Base-by-base conservation (phyloP, 106 monocot species). In the Cymbidium sinense region DNA sequence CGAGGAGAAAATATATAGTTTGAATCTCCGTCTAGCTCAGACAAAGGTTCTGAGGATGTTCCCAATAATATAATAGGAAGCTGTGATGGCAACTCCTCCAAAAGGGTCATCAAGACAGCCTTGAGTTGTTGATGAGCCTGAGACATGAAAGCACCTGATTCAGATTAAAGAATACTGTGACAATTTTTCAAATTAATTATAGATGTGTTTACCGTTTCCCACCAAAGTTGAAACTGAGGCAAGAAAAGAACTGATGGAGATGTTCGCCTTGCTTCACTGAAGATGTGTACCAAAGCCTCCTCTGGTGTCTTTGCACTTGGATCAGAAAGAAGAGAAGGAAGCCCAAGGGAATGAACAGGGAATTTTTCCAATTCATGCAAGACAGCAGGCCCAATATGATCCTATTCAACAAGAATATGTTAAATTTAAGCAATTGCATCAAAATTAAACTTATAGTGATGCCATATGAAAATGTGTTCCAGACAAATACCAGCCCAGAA, bases 141-240 rank as follows among this genome's bases (percentile, higher is more conserved):
- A 31, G 76, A 70, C 13, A 39, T 31, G 78, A 25, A 78, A 55
- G 62, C 23, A 75, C 9, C 35, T 37, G 13, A 77, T 35, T 76
- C 44, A 84, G 47, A 76, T 75, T 29, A 86, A 44, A 64, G 69
- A 39, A 51, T 13, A 30, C 43, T 20, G 25, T 36, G 27, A 62
- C 31, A 13, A 7, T 34, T 39, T n/a, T 39, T 33, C 41, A 2
- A 31, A 75, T 17, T 36, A 70, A 28, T 64, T 73, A 55, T 43
- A 47, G 55, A 84, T 78, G 33, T 69, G 89, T 93, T 84, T 81
- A 99, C 99, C 62, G 94, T 99, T 27, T 95, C 95, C 99, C 99
- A 99, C 99, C 99, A 99, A 55, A 99, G 86, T 79, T 99, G 99
- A 55, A 95, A 99, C 72, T 95, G 99, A 77, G 99, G 99, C 39